phyloP scores from a whole-genome alignment of 331 rosid genomes.

The Ulmus americana region DNA sequence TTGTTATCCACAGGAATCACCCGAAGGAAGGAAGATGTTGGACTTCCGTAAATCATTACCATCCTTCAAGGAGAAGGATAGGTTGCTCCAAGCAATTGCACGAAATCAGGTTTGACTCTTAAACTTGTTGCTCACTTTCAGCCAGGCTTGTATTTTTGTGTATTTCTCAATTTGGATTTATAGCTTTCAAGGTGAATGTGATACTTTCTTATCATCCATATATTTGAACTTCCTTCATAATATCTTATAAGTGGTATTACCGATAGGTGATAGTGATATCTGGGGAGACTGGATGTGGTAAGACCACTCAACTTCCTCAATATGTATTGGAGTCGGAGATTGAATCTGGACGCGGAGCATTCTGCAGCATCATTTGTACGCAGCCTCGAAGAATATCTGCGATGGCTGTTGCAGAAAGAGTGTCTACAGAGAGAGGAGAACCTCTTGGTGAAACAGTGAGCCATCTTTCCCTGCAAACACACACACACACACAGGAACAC shows the following conservation, averaged over 20 bases:
- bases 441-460: conserved; percentile 95
- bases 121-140: not conserved
- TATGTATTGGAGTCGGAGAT: conserved; percentile 52
- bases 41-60: conserved; percentile 48
- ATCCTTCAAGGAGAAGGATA: conserved; percentile 44
- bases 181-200: no score
- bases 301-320: conserved; percentile 59
- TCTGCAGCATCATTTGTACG: conserved; percentile 53
- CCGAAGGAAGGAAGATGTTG: conserved; percentile 53
- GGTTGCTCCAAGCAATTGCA: conserved; percentile 51
- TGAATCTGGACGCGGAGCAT: conserved; percentile 59
- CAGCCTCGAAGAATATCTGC: conserved; percentile 59
- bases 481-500: conserved; percentile 25
- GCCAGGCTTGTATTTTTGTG: not conserved
- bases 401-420: conserved; percentile 54
- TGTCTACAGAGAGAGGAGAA: conserved; percentile 53
- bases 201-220: no score
- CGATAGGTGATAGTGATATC: conserved; percentile 47
- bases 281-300: conserved; percentile 63
- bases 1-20: conserved; percentile 42
- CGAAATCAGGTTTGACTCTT: conserved; percentile 38
- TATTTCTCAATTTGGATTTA: not conserved
- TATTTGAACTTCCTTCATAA: no score
- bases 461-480: conserved; percentile 25
- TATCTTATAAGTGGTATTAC: not conserved